A percentile compares a stretch with the other conserved stretches of the same genome.
Evolutionary conservation across 495 filamentous ascomycete genomes (phyloP).

Genomic region (Entonaema liquescens): DNA sequence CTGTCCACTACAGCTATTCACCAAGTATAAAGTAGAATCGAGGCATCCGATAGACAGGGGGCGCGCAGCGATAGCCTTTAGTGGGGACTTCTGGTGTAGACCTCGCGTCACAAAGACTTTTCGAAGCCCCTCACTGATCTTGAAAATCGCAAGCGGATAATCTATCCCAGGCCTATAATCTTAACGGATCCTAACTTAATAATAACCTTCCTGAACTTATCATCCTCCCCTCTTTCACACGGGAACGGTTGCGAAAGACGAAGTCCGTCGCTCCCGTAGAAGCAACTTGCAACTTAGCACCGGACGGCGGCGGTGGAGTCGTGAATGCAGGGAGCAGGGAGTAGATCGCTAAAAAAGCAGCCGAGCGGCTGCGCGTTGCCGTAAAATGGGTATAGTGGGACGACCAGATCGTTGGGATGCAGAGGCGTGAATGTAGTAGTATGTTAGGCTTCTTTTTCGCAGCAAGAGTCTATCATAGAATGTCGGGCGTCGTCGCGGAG

Average conservation of each 20-base stretch:
- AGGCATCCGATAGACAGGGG: conserved; percentile 39
- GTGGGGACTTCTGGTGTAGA: conserved; percentile 14
- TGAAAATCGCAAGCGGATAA: conserved; percentile 20
- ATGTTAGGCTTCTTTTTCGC: conserved; percentile 4
- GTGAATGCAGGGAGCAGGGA: conserved; percentile 6
- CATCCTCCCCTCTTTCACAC: conserved; percentile 31
- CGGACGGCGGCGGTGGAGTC: conserved; percentile 15
- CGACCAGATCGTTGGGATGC: background rate
- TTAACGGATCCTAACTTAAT: conserved; percentile 13
- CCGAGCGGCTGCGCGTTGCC: conserved; percentile 32
- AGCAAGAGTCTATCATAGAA: conserved; percentile 18
- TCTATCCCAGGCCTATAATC: conserved; percentile 21
- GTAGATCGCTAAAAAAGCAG: conserved; percentile 30
- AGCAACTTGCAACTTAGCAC: conserved; percentile 14
- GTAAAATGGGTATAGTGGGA: background rate
- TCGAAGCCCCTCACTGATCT: conserved; percentile 23
- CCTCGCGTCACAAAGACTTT: conserved; percentile 1
- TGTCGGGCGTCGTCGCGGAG: conserved; percentile 40
- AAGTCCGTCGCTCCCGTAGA: conserved; percentile 12
- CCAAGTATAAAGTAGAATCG: conserved; percentile 21
- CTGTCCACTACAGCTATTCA: conserved; percentile 40
- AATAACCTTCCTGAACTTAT: conserved; percentile 1
- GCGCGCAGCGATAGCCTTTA: conserved; percentile 16
- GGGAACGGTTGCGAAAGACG: conserved; percentile 13
- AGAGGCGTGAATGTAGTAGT: conserved; percentile 9